Evolutionary conservation across 305 asterid genomes (phyloP), one percentile per base, ranked within the genome.

Genomic region (Fraxinus albicans): DNA sequence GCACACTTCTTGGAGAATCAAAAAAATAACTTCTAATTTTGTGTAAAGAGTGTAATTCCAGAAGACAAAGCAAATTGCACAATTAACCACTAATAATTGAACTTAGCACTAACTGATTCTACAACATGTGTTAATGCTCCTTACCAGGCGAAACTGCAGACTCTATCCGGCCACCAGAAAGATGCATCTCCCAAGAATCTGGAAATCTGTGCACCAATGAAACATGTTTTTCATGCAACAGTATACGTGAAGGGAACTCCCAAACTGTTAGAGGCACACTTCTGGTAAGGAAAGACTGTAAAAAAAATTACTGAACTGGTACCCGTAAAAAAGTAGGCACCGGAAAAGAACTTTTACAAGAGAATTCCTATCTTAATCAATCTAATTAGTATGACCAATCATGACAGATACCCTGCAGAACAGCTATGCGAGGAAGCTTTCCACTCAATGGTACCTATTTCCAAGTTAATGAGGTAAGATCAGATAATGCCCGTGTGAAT

Each of bases 391-490:
- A 83, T 88, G 63, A 78, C 60, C 86, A 79, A 73, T 42, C 67
- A 77, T 83, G 78, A 88, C 90, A 96, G 98, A 89, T 95, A 88
- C 98, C 98, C 65, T 95, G 99, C 87, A 93, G 99, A 91, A 96
- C 99, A 75, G 99, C 98, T 77, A 96, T 96, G 99, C 90, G 96
- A 86, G 99, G 99, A 82, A 96, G 99, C 90, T 96, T 96, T 87
- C 99, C 99, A 17, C 92, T 96, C 36, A 96, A 96, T 85, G 99
- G 99, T 76, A 96, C 99, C 53, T 96, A 96, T 85, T 96, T 96
- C 80, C 99, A 96, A 91, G 98, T 96, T 69, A 96, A 94, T 44
- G 99, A 96, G 99, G 99, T 94, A 86, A 81, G 27, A 33, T 87
- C 77, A 44, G 31, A 86, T 82, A 29, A 55, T 34, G 47, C 50